These are phyloP conservation scores for Pseudopyricularia javanii DNA, from an alignment of 2,329 filamentous ascomycete genomes.

Conservation along the genomic window DNA sequence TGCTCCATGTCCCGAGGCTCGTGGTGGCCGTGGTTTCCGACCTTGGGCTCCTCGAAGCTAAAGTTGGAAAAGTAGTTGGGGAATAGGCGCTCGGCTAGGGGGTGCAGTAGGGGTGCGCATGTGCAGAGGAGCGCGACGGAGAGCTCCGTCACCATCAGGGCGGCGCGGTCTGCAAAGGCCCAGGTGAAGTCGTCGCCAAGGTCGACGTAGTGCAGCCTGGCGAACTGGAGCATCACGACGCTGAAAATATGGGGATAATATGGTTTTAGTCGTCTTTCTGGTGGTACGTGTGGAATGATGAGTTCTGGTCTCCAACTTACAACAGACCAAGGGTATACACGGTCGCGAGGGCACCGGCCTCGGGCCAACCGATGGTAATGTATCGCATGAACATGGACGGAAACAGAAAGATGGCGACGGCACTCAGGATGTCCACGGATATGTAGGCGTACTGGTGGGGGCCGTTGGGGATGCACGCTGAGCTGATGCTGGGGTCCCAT, in stretches of 20 bases:
- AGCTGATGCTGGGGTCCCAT: neutral
- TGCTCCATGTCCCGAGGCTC: neutral
- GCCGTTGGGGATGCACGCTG: neutral
- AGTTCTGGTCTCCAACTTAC: neutral
- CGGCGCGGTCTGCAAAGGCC: neutral
- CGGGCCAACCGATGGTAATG: neutral
- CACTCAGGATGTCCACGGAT: neutral
- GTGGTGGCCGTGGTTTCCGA: neutral
- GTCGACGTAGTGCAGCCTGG: neutral
- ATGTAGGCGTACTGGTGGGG: neutral
- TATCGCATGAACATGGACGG: neutral
- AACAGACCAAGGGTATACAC: conserved; percentile 1
- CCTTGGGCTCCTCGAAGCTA: neutral
- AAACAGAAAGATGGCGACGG: neutral
- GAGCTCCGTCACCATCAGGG: conserved; percentile 1
- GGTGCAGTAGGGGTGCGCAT: conserved; percentile 1
- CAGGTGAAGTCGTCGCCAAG: conserved; percentile 2
- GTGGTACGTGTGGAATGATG: neutral
- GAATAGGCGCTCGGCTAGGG: neutral
- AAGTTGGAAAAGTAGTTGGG: neutral
- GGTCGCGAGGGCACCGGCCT: neutral
- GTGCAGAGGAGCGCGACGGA: neutral
- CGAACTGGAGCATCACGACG: neutral
- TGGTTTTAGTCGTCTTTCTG: neutral
- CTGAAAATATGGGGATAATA: neutral